Conservation (phyloP, 129 eudicot genomes). For the Lonicera japonica region DNA sequence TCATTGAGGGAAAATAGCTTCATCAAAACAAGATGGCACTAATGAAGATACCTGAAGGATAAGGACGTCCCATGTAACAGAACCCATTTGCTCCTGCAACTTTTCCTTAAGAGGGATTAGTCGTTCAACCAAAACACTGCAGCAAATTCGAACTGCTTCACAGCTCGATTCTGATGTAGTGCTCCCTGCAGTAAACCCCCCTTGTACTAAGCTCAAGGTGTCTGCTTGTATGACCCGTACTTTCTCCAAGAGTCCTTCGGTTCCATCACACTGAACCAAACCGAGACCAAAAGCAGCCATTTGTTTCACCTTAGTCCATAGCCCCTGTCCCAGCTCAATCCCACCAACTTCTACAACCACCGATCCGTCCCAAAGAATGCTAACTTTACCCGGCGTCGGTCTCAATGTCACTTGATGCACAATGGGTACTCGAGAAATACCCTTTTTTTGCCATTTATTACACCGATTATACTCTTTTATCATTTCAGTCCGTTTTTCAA, state of each 20-base stretch:
- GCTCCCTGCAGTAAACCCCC: slow-evolving; percentile 88
- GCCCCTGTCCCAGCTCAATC: slow-evolving; percentile 93
- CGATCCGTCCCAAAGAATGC: slow-evolving; percentile 71
- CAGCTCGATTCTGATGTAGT: slow-evolving; percentile 94
- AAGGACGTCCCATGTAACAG: slow-evolving; percentile 57
- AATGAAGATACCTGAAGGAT: slow-evolving; percentile 40
- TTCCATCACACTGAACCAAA: slow-evolving; percentile 54
- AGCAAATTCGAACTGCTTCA: slow-evolving; percentile 76
- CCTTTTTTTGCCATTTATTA: slow-evolving; percentile 65
- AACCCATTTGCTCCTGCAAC: slow-evolving; percentile 41
- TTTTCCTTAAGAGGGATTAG: slow-evolving; percentile 39
- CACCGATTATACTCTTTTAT: slow-evolving; percentile 41
- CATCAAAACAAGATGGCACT: too few species aligned
- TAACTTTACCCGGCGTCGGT: slow-evolving; percentile 80
- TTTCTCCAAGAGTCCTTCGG: slow-evolving; percentile 48
- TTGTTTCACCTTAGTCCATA: slow-evolving; percentile 92
- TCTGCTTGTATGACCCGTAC: slow-evolving; percentile 75
- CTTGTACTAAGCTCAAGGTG: slow-evolving; percentile 79
- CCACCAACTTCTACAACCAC: slow-evolving; percentile 91
- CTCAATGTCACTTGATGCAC: slow-evolving; percentile 49
- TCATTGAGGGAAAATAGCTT: too few species aligned
- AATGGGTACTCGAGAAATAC: slow-evolving; percentile 78
- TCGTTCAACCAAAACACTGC: slow-evolving; percentile 70
- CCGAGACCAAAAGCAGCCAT: slow-evolving; percentile 68
- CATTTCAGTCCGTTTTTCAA: slow-evolving; percentile 31